Conservation (phyloP, 2,329 filamentous ascomycete genomes). For the Fusarium sp. region DNA sequence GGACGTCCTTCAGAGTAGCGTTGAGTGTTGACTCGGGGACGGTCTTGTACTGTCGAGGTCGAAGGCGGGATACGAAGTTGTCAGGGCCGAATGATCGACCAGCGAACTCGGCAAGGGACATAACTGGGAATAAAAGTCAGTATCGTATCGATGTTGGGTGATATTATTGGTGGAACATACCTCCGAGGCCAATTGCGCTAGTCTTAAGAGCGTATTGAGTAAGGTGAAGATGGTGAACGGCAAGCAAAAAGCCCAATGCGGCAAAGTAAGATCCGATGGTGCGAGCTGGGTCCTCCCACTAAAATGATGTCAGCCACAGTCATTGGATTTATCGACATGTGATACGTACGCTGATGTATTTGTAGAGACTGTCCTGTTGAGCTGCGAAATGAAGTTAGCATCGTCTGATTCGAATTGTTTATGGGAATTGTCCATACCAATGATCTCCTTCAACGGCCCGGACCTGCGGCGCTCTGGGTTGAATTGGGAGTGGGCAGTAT, state of each 20-base stretch:
- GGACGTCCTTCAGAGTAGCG: conserved; percentile 36
- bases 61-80: conserved; percentile 36
- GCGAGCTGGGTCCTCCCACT: conserved; percentile 45
- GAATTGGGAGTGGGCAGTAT: background rate
- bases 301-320: background rate
- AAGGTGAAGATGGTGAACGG: conserved; percentile 34
- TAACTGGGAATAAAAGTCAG: background rate
- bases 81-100: conserved; percentile 35
- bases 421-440: conserved; percentile 11
- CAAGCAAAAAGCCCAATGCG: conserved; percentile 34
- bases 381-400: conserved; percentile 11
- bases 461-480: conserved; percentile 6
- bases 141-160: accelerated
- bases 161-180: background rate
- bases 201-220: conserved; percentile 36
- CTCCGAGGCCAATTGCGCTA: conserved; percentile 34
- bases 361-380: conserved; percentile 44
- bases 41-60: conserved; percentile 39
- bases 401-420: no score
- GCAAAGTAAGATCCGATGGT: conserved; percentile 39
- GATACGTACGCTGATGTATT: conserved; percentile 42
- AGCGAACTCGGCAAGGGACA: conserved; percentile 37
- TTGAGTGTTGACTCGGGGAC: conserved; percentile 41
- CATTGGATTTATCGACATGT: accelerated
- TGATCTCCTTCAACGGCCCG: conserved; percentile 40